A percentile compares a stretch with the other conserved stretches of the same genome.
These are phyloP conservation scores for Mycena metata DNA, from an alignment of 768 basidiomycete genomes.

Conservation along the genomic window DNA sequence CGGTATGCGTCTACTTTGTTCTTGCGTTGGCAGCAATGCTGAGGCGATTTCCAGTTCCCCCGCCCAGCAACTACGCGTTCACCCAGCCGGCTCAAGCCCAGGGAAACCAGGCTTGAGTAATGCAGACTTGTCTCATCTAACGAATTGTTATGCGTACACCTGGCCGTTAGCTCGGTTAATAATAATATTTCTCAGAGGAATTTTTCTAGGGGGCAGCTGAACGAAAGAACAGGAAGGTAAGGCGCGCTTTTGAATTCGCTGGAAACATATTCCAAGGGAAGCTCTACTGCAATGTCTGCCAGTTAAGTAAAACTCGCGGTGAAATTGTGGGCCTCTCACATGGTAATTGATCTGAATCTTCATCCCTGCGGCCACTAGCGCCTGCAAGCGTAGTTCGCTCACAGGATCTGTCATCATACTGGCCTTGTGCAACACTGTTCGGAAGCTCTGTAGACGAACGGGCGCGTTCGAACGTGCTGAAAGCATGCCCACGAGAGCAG, in stretches of 20 bases:
- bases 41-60: slow-evolving; percentile 4
- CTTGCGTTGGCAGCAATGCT: background rate
- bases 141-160: background rate
- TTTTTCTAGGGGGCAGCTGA: background rate
- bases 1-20: background rate
- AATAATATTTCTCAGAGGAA: slow-evolving; percentile 21
- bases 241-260: no score
- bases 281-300: no score
- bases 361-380: slow-evolving; percentile 14
- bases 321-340: background rate
- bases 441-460: slow-evolving; percentile 15
- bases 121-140: background rate
- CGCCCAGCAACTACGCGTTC: slow-evolving; percentile 28
- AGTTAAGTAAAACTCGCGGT: no score
- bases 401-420: slow-evolving; percentile 12
- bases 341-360: slow-evolving; percentile 14
- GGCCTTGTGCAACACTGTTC: slow-evolving; percentile 13
- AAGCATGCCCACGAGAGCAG: slow-evolving; percentile 21
- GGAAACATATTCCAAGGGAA: no score
- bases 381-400: slow-evolving; percentile 11
- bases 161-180: slow-evolving; percentile 13
- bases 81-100: slow-evolving; percentile 25
- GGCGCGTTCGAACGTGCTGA: slow-evolving; percentile 5
- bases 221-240: background rate
- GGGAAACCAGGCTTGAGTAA: slow-evolving; percentile 26